Percentiles rank a stretch among this genome's conserved stretches.
Evolutionary conservation across 441 rosid genomes (phyloP).

Genomic region (Pelargonium exstipulatum): DNA sequence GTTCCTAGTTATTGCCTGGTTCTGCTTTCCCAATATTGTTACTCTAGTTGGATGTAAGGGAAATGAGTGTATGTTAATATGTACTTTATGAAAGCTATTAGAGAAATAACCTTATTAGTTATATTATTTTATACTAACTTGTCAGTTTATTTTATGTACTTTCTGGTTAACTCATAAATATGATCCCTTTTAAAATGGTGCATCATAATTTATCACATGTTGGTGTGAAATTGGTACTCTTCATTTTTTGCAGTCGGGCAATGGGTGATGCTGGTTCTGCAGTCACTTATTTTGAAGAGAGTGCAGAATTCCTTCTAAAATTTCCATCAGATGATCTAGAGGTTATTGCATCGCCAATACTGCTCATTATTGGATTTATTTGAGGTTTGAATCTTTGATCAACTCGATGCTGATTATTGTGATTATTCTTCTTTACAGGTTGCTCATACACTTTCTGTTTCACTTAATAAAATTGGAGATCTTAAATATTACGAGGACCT

Average conservation of each 20-base stretch:
- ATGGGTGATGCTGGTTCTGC: constrained; percentile 75
- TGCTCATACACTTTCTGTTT: constrained; percentile 86
- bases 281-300: constrained; percentile 75
- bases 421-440: constrained; percentile 40
- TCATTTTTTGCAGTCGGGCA: constrained; percentile 60
- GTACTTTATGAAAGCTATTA: not conserved
- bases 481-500: constrained; percentile 83
- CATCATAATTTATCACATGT: not conserved
- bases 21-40: not conserved
- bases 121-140: not conserved
- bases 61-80: not conserved
- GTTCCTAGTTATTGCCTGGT: not conserved
- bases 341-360: constrained; percentile 35
- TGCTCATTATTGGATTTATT: not conserved
- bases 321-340: constrained; percentile 69
- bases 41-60: not conserved
- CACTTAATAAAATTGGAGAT: constrained; percentile 94
- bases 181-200: not conserved
- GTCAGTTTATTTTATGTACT: not conserved
- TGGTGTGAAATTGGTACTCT: constrained; percentile 5
- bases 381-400: not conserved
- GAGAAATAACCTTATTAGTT: not conserved
- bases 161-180: not conserved
- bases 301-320: constrained; percentile 68
- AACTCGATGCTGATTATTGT: constrained; percentile 1